Evolutionary conservation across 176 grass and related monocot species (phyloP).

Genomic region (Oropetium thomaeum): DNA sequence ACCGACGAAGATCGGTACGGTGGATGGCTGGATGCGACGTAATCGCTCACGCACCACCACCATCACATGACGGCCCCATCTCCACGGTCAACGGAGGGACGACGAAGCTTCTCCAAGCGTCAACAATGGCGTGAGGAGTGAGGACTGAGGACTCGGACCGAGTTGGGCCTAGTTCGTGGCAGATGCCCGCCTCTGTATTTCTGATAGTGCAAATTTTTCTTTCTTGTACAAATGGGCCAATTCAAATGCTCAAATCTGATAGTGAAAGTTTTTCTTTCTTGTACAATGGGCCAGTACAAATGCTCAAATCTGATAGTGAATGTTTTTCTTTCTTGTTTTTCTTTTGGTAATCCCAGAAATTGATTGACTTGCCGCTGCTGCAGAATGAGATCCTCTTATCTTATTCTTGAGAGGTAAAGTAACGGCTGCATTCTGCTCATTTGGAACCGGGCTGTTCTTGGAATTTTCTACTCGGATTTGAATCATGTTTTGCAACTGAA

Average conservation of each 20-base stretch:
- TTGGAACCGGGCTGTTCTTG: too few relatives aligned
- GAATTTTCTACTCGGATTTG: background rate
- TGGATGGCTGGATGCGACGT: background rate
- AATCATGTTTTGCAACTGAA: background rate
- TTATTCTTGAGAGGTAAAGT: too few relatives aligned
- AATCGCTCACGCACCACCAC: slow-evolving; percentile 21
- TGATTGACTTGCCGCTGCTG: too few relatives aligned
- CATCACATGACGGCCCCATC: background rate
- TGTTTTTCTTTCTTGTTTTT: background rate
- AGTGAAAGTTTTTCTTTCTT: too few relatives aligned
- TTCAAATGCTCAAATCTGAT: too few relatives aligned
- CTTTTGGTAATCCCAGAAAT: background rate
- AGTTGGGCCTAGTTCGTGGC: background rate
- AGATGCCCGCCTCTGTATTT: background rate
- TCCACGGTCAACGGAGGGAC: slow-evolving; percentile 7
- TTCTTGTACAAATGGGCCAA: too few relatives aligned
- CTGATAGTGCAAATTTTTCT: too few relatives aligned
- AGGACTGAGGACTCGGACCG: background rate
- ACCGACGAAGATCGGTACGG: background rate
- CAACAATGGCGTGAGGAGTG: slow-evolving; percentile 25
- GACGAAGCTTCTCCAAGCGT: background rate
- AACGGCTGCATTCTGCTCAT: too few relatives aligned
- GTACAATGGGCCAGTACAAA: background rate
- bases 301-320: background rate
- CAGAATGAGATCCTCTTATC: too few relatives aligned